phyloP scores from a whole-genome alignment of 2,329 filamentous ascomycete genomes.

The Biscogniauxia mediterranea region DNA sequence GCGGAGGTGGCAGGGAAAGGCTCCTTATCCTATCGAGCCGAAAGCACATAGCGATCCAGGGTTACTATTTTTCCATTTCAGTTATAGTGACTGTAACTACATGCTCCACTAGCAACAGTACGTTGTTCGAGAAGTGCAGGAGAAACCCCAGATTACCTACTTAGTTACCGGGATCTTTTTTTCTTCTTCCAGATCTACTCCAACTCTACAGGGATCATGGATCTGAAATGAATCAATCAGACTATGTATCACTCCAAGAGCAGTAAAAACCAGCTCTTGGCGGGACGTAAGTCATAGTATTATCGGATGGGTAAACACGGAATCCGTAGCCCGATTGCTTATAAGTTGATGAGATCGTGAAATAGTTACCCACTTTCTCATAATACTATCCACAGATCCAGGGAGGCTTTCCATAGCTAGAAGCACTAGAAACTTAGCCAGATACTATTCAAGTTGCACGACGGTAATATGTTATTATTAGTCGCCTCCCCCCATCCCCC shows the following conservation, averaged over 20 bases:
- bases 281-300: background rate
- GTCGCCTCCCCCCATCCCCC: background rate
- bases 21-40: background rate
- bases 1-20: background rate
- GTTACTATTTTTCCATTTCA: background rate
- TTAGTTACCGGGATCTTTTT: conserved; percentile 9
- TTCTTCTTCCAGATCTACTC: conserved; percentile 15
- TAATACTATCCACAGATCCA: background rate
- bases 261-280: background rate
- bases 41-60: background rate
- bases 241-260: background rate
- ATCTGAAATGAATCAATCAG: conserved; percentile 2
- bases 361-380: background rate
- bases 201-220: conserved; percentile 18
- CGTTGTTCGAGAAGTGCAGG: background rate
- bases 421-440: background rate
- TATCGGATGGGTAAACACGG: background rate
- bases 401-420: background rate
- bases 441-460: background rate
- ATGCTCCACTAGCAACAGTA: background rate
- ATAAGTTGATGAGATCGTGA: background rate
- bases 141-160: background rate
- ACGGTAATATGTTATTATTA: background rate
- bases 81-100: background rate
- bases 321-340: background rate